A percentile compares a stretch with the other conserved stretches of the same genome.
Evolutionary conservation across 768 basidiomycete genomes (phyloP).

Genomic region (Mycena floridula): DNA sequence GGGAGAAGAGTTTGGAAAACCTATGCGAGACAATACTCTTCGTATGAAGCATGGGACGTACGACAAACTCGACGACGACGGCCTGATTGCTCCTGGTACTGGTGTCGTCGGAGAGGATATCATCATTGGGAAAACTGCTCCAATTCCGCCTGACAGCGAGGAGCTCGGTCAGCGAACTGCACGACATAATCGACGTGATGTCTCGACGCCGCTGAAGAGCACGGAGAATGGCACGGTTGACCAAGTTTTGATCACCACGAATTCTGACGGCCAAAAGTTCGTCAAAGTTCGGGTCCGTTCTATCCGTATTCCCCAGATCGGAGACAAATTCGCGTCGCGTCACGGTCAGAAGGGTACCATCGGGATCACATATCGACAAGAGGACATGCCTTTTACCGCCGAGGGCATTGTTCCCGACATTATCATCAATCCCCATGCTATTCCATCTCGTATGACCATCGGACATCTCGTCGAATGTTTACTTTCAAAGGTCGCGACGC

Average conservation of each 20-base stretch:
- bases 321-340: conserved; percentile 98
- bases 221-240: conserved; percentile 98
- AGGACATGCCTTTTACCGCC: conserved; percentile 98
- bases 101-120: conserved; percentile 96
- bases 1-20: conserved; percentile 96
- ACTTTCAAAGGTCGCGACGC: conserved; percentile 91
- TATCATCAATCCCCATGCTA: conserved; percentile 98
- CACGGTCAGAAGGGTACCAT: conserved; percentile 99
- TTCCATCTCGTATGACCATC: conserved; percentile 99
- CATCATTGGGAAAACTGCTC: conserved; percentile 98
- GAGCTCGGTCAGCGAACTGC: conserved; percentile 96
- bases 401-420: conserved; percentile 97
- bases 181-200: conserved; percentile 88
- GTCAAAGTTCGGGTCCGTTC: conserved; percentile 97
- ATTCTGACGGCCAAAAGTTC: conserved; percentile 93
- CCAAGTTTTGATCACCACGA: conserved; percentile 94
- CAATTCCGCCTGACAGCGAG: conserved; percentile 93
- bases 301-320: conserved; percentile 94
- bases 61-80: conserved; percentile 96
- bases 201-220: conserved; percentile 95
- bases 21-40: conserved; percentile 85
- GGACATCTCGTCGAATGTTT: conserved; percentile 99
- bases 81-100: conserved; percentile 92
- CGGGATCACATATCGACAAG: conserved; percentile 98
- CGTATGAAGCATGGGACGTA: conserved; percentile 98